Base-by-base conservation (phyloP, 768 basidiomycete species). In the Hortiboletus campestris region DNA sequence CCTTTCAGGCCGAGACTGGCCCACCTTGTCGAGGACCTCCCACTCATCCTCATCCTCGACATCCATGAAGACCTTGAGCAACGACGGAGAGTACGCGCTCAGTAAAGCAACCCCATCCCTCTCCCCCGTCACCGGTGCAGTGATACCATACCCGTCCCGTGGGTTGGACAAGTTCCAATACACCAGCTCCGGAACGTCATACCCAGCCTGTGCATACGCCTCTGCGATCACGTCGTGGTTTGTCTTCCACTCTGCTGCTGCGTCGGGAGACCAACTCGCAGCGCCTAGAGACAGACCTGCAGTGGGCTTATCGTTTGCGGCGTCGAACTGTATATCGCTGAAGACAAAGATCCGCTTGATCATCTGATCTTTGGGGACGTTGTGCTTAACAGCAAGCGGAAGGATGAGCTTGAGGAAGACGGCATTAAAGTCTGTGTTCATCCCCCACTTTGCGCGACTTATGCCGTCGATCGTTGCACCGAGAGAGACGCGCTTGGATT, bases 241-340 rank as follows among this genome's bases (percentile, higher is more conserved):
- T 38, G 87, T 90, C 61, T 80, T 76, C 84, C 85, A 88, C 0
- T 60, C 36, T 2, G 40, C 47, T 3, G 11, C 44, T 9, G 45
- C 0, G 3, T 49, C 31, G 31, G 69, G 64, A 5, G 7, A 6
- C 1, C 25, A n/a, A n/a, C n/a, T n/a, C n/a, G n/a, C n/a, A n/a
- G n/a, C n/a, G n/a, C n/a, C n/a, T n/a, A n/a, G n/a, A n/a, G n/a
- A n/a, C n/a, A n/a, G n/a, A n/a, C n/a, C n/a, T n/a, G n/a, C n/a
- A n/a, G n/a, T 8, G 7, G 11, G 11, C 2, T 4, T 13, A 2
- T 1, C 14, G 11, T 35, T 20, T 19, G 62, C 60, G 2, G 11
- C 16, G 63, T 89, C 85, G 59, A 90, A 90, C 70, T 89, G 88
- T 88, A 90, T 89, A 64, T 90, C 87, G 3, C 82, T 81, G 67